Evolutionary conservation across 352 stramenopile genomes (phyloP).

Genomic region (Phytophthora parvispora): DNA sequence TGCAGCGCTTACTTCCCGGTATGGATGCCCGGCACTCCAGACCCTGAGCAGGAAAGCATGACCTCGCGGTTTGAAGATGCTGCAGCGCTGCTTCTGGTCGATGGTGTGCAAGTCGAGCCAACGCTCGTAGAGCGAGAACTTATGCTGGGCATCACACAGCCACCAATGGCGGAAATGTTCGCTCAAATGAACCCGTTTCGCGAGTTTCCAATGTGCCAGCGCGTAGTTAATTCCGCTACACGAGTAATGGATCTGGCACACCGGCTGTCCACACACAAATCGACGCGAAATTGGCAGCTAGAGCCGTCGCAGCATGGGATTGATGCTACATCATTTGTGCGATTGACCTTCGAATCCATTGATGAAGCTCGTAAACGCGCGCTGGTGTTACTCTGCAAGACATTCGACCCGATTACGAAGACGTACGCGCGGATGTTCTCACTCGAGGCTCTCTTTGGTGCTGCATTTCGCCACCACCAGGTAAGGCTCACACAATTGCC

Average conservation of each 20-base stretch:
- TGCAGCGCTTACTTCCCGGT: constrained; percentile 66
- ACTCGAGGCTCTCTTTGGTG: constrained; percentile 62
- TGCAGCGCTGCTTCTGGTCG: constrained; percentile 57
- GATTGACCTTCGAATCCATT: constrained; percentile 77
- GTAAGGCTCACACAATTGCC: constrained; percentile 13
- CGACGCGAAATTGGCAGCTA: constrained; percentile 34
- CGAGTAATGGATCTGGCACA: constrained; percentile 58
- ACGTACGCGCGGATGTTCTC: constrained; percentile 74
- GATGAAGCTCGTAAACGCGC: constrained; percentile 75
- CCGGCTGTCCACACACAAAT: constrained; percentile 40
- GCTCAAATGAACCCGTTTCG: constrained; percentile 50
- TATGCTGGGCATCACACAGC: constrained; percentile 41
- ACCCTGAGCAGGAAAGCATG: constrained; percentile 74
- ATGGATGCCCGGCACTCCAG: constrained; percentile 66
- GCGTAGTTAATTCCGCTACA: constrained; percentile 44
- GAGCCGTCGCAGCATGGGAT: constrained; percentile 29
- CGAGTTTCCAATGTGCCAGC: constrained; percentile 45
- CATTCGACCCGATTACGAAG: constrained; percentile 69
- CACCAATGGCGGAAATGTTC: constrained; percentile 30
- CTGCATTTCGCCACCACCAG: constrained; percentile 70
- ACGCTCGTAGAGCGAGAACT: constrained; percentile 75
- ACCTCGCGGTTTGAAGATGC: constrained; percentile 62
- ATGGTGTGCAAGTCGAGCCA: constrained; percentile 63
- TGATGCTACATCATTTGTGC: constrained; percentile 66
- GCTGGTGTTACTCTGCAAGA: constrained; percentile 78